Percentiles rank a stretch among this genome's conserved stretches.
phyloP scores from a whole-genome alignment of 83 land plant species.

The Diphasiastrum complanatum region DNA sequence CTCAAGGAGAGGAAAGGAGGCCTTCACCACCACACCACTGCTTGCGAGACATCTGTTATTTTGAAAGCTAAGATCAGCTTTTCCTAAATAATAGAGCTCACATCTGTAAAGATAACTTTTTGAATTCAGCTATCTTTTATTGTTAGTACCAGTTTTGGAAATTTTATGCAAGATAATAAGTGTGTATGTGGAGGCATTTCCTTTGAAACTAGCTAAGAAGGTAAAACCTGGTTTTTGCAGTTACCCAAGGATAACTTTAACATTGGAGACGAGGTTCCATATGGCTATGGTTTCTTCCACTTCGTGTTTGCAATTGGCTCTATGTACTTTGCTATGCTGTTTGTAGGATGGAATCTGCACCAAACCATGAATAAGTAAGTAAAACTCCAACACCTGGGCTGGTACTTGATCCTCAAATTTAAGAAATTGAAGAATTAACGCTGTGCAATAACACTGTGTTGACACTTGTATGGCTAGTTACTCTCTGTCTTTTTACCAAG shows the following conservation, averaged over 20 bases:
- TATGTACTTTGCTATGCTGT: constrained; percentile 46
- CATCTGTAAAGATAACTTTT: background rate
- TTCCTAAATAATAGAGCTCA: no score
- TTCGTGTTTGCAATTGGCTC: constrained; percentile 42
- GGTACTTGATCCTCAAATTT: background rate
- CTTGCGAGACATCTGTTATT: no score
- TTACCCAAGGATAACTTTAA: constrained; percentile 22
- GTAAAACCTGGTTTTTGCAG: constrained; percentile 2
- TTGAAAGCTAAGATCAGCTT: no score
- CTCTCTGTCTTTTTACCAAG: background rate
- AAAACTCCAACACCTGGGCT: background rate
- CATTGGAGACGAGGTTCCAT: constrained; percentile 27
- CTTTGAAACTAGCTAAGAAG: background rate
- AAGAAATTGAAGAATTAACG: background rate
- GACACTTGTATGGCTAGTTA: background rate
- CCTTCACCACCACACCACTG: no score
- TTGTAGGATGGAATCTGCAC: constrained; percentile 45
- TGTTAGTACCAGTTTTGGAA: background rate
- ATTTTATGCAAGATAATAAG: background rate
- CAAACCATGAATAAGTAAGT: constrained; percentile 40
- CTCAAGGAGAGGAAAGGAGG: no score
- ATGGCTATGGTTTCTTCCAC: constrained; percentile 51
- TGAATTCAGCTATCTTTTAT: background rate
- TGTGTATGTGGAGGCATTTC: constrained; percentile 2
- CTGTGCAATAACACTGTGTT: background rate